Evolutionary conservation across 176 grass and related monocot species (phyloP).

Genomic region (Alopecurus myosuroides): DNA sequence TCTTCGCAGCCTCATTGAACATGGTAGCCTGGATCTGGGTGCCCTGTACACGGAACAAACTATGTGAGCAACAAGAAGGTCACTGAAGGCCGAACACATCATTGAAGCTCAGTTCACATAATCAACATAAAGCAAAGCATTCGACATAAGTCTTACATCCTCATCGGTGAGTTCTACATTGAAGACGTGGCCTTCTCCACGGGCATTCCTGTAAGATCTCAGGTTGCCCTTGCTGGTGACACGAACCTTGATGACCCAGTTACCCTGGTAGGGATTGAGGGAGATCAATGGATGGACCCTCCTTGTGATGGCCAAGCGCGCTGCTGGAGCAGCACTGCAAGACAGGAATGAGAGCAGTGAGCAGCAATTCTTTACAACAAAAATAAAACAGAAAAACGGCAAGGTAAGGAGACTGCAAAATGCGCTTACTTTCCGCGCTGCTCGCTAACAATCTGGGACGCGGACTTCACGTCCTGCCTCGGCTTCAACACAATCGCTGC

Average conservation of each 20-base stretch:
- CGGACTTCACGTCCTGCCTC: conserved; percentile 70
- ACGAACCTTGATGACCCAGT: conserved; percentile 96
- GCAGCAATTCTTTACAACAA: background rate
- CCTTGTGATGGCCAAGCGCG: conserved; percentile 77
- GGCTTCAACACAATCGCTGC: conserved; percentile 37
- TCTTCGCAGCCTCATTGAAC: conserved; percentile 91
- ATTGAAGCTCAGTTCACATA: background rate
- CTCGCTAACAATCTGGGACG: conserved; percentile 78
- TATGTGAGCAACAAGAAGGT: no score
- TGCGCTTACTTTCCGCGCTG: conserved; percentile 76
- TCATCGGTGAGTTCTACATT: conserved; percentile 93
- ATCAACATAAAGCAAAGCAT: background rate
- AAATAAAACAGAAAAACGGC: background rate
- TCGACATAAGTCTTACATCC: conserved; percentile 57
- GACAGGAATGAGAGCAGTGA: background rate
- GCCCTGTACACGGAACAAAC: conserved; percentile 46
- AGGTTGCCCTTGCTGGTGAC: conserved; percentile 91
- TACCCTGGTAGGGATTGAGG: conserved; percentile 93
- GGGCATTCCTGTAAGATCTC: conserved; percentile 76
- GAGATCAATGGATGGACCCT: conserved; percentile 84
- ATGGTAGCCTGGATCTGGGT: conserved; percentile 98
- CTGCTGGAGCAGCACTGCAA: conserved; percentile 80
- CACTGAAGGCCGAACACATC: no score
- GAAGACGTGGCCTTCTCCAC: conserved; percentile 91
- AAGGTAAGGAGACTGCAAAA: background rate